Evolutionary conservation across 257 asterid genomes (phyloP), one percentile per base, ranked within the genome.

Genomic region (Haberlea rhodopensis): DNA sequence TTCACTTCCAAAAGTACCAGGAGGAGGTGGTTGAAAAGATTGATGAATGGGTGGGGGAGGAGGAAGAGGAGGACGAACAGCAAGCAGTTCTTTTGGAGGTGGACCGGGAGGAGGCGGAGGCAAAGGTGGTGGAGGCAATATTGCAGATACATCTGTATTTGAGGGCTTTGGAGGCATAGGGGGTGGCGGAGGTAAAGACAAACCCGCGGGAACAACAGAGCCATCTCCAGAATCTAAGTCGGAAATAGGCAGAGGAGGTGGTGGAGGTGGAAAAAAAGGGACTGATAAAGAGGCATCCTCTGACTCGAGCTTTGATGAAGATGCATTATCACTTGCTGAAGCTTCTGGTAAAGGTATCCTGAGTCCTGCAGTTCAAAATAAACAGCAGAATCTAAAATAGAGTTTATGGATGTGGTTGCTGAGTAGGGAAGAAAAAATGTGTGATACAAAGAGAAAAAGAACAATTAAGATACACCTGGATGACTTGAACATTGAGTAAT

Each of bases 181-280:
- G 21, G 97, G 97, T 65, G 94, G 95, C 19, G 99, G 92, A 4
- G 95, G 96, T 75, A 89, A 76, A 66, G 97, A 88, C 79, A 89
- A 76, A 59, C 95, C 81, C 63, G 72, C 69, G 23, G 95, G 87
- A 60, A 81, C 24, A 29, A 60, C 46, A 60, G 81, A 70, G 67
- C 73, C 87, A 75, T 83, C 95, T 69, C 76, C 85, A 69, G 90
- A 73, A 68, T 80, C 91, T 54, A 66, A 60, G 68, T 82, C 87
- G 28, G 77, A 74, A 71, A 75, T 63, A 32, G 80, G 91, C 66
- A 82, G 55, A 32, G 96, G 90, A 49, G 94, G 96, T 6, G 95
- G 97, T 1, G 96, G 95, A 3, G 97, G 86, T 2, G 85, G 92
- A 31, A 86, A 82, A 28, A 84, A 89, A 53, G 79, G 87, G 8